phyloP scores from a whole-genome alignment of 768 basidiomycete species.

The Lactarius trivialis region DNA sequence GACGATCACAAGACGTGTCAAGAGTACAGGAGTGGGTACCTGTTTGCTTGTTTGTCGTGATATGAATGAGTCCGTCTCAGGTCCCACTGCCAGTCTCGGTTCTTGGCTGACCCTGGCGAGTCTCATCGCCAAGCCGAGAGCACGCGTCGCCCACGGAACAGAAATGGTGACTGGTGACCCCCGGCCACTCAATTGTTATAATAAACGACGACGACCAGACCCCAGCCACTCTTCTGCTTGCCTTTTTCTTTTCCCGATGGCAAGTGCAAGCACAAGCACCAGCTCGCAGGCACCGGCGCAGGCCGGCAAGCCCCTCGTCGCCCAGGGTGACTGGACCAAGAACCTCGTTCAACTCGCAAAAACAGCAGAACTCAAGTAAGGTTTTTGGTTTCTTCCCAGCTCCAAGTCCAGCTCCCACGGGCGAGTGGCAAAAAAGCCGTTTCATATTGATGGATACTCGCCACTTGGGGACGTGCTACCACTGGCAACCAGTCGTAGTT shows the following conservation, averaged over 20 bases:
- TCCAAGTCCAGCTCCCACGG: neutral
- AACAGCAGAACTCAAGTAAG: constrained; percentile 83
- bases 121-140: neutral
- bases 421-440: neutral
- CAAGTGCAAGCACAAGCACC: constrained; percentile 20
- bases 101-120: neutral
- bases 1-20: neutral
- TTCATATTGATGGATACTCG: neutral
- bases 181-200: neutral
- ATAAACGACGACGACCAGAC: neutral
- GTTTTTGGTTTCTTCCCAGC: neutral
- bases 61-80: neutral
- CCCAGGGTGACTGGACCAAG: constrained; percentile 82
- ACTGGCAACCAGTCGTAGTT: neutral
- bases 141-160: neutral
- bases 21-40: neutral
- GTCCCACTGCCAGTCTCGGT: neutral
- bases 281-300: constrained; percentile 19
- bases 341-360: constrained; percentile 82
- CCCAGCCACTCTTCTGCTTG: constrained; percentile 18
- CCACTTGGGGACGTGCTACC: neutral
- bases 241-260: constrained; percentile 12
- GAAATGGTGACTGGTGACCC: neutral
- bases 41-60: neutral
- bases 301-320: constrained; percentile 40